Percentiles rank a stretch among this genome's conserved stretches.
phyloP scores from a whole-genome alignment of 2,329 filamentous ascomycete species.

The Alternaria sp. region DNA sequence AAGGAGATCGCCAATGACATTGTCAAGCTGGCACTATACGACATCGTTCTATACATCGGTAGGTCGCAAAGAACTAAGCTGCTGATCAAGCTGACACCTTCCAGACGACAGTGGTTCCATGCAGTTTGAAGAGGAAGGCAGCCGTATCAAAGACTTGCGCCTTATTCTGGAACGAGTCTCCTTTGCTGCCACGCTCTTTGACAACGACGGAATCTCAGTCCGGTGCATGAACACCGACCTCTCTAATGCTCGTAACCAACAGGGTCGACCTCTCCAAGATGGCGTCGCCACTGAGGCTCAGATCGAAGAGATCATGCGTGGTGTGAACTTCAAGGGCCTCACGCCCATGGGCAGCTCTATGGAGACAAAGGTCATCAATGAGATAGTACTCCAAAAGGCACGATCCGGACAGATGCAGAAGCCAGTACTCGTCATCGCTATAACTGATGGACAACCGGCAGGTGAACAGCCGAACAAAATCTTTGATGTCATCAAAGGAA shows the following conservation, averaged over 20 bases:
- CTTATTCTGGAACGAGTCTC: constrained; percentile 70
- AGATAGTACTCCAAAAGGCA: constrained; percentile 64
- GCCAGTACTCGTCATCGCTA: constrained; percentile 70
- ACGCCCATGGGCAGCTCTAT: constrained; percentile 72
- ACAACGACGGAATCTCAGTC: constrained; percentile 71
- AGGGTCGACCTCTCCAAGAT: constrained; percentile 56
- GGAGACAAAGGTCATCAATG: constrained; percentile 69
- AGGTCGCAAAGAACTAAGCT: constrained; percentile 8
- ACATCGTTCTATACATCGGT: constrained; percentile 68
- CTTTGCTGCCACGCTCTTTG: constrained; percentile 72
- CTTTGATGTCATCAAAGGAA: constrained; percentile 64
- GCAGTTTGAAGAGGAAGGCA: constrained; percentile 71
- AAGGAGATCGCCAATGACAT: constrained; percentile 70
- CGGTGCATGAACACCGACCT: constrained; percentile 74
- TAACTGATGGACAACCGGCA: constrained; percentile 72
- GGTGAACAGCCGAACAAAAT: constrained; percentile 67
- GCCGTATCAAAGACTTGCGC: constrained; percentile 71
- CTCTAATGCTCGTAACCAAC: constrained; percentile 33
- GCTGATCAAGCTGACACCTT: constrained; percentile 18
- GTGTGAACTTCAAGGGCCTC: constrained; percentile 69
- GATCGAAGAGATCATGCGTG: constrained; percentile 64
- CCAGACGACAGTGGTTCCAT: constrained; percentile 74
- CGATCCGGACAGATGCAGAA: constrained; percentile 64
- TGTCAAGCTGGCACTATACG: constrained; percentile 68
- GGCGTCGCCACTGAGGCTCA: constrained; percentile 66